phyloP scores from a whole-genome alignment of 2,329 filamentous ascomycete species.

The Camptophora hylomeconis region DNA sequence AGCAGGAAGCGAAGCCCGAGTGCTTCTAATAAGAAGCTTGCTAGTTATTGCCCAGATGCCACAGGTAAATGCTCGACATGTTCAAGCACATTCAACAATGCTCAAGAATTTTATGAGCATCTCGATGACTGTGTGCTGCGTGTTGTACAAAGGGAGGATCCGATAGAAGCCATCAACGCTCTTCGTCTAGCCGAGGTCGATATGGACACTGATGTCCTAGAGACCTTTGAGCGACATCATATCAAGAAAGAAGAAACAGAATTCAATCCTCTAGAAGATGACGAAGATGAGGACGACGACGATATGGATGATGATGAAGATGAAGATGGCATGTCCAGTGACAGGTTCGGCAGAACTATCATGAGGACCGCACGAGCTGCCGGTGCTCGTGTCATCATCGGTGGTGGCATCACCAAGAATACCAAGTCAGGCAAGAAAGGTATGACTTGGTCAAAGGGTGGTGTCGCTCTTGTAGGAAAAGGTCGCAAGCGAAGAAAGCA shows the following conservation, averaged over 20 bases:
- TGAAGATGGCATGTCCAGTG: constrained; percentile 35
- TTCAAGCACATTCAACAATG: constrained; percentile 66
- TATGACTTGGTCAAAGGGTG: constrained; percentile 65
- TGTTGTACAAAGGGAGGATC: constrained; percentile 47
- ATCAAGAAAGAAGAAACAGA: constrained; percentile 37
- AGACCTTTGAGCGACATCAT: constrained; percentile 45
- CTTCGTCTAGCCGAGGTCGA: constrained; percentile 46
- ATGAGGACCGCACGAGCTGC: constrained; percentile 40
- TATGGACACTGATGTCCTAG: constrained; percentile 42
- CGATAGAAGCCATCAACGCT: constrained; percentile 44
- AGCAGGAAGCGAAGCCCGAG: constrained; percentile 60
- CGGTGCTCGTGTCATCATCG: constrained; percentile 36
- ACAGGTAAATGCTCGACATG: constrained; percentile 89
- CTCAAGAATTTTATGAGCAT: constrained; percentile 97
- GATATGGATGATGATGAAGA: constrained; percentile 49
- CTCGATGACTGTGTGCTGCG: constrained; percentile 59
- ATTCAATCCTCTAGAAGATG: constrained; percentile 29
- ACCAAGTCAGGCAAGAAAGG: constrained; percentile 42
- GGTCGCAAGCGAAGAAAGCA: constrained; percentile 85
- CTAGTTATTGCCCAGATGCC: constrained; percentile 60
- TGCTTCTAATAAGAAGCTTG: constrained; percentile 48
- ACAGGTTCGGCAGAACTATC: constrained; percentile 34
- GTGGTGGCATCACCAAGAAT: constrained; percentile 33
- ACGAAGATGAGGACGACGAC: constrained; percentile 36
- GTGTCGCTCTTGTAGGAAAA: constrained; percentile 45